phyloP scores from a whole-genome alignment of 495 filamentous ascomycete genomes.

The Penicillium roqueforti region DNA sequence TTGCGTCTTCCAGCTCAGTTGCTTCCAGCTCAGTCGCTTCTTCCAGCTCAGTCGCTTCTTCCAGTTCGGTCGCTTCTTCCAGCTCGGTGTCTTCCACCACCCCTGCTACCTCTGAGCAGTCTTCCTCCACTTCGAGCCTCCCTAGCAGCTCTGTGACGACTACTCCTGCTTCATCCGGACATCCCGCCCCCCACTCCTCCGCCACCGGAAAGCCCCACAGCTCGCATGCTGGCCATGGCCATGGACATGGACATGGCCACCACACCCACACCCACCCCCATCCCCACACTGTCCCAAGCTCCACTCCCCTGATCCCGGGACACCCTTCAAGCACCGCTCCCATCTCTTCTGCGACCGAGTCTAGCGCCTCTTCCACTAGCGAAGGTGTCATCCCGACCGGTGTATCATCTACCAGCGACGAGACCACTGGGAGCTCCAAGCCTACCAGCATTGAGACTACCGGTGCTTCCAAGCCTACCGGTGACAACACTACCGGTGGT shows the following conservation, averaged over 20 bases:
- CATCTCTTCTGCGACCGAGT: conserved; percentile 1
- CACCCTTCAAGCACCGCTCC: not conserved
- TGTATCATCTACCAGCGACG: not conserved
- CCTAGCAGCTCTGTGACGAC: not conserved
- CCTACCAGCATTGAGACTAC: not conserved
- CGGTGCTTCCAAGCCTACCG: not conserved
- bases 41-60: conserved; percentile 9
- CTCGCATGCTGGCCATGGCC: conserved; percentile 6
- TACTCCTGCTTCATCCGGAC: not conserved
- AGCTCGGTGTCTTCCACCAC: conserved; percentile 1
- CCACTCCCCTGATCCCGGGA: not conserved
- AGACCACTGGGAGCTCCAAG: not conserved
- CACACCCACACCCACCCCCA: not conserved
- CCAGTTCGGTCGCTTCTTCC: conserved; percentile 5
- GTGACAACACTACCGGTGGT: not conserved
- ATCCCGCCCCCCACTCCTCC: not conserved
- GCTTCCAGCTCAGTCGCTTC: not conserved
- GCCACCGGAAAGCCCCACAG: conserved; percentile 3
- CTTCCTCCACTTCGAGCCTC: not conserved
- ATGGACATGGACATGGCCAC: conserved; percentile 1
- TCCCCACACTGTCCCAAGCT: conserved; percentile 6
- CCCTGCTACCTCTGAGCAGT: not conserved
- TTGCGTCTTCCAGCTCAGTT: not conserved
- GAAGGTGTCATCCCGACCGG: not conserved
- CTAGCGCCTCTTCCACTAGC: not conserved